These are phyloP conservation scores for Phialemoniopsis sp. DNA, from an alignment of 2,329 filamentous ascomycete species.

Conservation along the genomic window DNA sequence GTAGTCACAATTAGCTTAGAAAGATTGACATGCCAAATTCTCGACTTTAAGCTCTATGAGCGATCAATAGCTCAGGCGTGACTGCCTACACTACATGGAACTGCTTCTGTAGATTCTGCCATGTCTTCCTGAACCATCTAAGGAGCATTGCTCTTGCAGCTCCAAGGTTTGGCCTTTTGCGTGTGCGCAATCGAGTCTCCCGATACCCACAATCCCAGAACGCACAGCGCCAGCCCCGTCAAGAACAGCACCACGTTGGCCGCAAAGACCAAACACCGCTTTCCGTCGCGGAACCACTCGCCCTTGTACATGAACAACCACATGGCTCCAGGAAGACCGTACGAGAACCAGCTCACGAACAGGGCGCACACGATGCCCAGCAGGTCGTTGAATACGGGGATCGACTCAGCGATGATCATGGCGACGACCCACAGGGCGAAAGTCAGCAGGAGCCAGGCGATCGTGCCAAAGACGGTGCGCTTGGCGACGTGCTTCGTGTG, in stretches of 20 bases:
- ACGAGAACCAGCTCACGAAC: conserved; percentile 66
- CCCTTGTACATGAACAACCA: conserved; percentile 44
- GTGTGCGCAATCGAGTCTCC: conserved; percentile 27
- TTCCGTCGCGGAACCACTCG: conserved; percentile 26
- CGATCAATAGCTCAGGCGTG: no score
- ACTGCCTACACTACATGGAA: no score
- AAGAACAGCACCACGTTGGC: conserved; percentile 25
- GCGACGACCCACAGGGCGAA: conserved; percentile 53
- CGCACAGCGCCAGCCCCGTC: conserved; percentile 27
- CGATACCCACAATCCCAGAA: conserved; percentile 32
- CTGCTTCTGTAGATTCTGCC: no score
- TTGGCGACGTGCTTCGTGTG: conserved; percentile 51
- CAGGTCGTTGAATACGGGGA: conserved; percentile 65
- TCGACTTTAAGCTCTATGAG: no score
- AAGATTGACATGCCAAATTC: no score
- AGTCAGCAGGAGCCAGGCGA: conserved; percentile 56
- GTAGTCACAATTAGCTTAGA: no score
- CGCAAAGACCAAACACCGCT: conserved; percentile 22
- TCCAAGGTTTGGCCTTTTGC: conserved; percentile 26
- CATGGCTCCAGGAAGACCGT: conserved; percentile 39
- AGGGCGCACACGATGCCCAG: conserved; percentile 59
- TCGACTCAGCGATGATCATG: conserved; percentile 65
- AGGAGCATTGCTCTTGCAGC: conserved; percentile 22
- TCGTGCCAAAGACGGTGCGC: conserved; percentile 43
- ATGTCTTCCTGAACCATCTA: no score